Conservation (phyloP, 2,329 filamentous ascomycete genomes). For the Simplicillium aogashimaense region DNA sequence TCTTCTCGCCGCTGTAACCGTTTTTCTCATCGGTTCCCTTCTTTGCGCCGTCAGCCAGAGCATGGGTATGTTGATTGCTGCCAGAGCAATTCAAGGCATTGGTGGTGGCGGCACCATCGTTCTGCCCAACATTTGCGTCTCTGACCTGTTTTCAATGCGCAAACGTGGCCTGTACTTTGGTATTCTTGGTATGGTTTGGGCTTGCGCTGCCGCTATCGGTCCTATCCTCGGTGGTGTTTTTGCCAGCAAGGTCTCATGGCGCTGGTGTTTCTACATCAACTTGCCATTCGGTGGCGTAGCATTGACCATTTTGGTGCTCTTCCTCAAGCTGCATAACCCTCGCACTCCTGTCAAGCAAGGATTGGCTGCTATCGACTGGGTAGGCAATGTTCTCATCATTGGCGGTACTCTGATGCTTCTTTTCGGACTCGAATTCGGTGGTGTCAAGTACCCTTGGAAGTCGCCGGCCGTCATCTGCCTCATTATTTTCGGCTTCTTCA, state of each 20-base stretch:
- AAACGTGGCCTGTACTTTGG: slow-evolving; percentile 42
- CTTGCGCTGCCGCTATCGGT: slow-evolving; percentile 53
- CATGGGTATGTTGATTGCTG: slow-evolving; percentile 43
- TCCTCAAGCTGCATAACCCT: slow-evolving; percentile 60
- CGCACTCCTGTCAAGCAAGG: slow-evolving; percentile 52
- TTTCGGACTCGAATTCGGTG: slow-evolving; percentile 77
- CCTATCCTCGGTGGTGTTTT: slow-evolving; percentile 62
- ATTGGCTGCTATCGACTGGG: slow-evolving; percentile 52
- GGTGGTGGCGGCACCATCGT: slow-evolving; percentile 49
- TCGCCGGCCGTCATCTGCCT: slow-evolving; percentile 69
- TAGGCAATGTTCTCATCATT: slow-evolving; percentile 49
- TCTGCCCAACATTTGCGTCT: slow-evolving; percentile 49
- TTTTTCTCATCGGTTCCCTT: slow-evolving; percentile 46
- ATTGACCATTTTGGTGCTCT: slow-evolving; percentile 43
- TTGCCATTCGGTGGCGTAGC: slow-evolving; percentile 35
- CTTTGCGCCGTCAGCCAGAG: slow-evolving; percentile 39
- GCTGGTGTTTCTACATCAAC: slow-evolving; percentile 65
- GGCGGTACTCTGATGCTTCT: slow-evolving; percentile 79
- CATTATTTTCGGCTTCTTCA: slow-evolving; percentile 60
- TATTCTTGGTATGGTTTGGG: slow-evolving; percentile 49
- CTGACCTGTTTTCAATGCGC: slow-evolving; percentile 44
- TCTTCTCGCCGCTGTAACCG: slow-evolving; percentile 35
- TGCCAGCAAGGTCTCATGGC: slow-evolving; percentile 53
- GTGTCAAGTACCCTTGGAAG: slow-evolving; percentile 63
- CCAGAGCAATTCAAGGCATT: slow-evolving; percentile 45